Evolutionary conservation across 1,139 yeast genomes (phyloP), one percentile per base, ranked within the genome.

Genomic region (Candida sanyaensis): DNA sequence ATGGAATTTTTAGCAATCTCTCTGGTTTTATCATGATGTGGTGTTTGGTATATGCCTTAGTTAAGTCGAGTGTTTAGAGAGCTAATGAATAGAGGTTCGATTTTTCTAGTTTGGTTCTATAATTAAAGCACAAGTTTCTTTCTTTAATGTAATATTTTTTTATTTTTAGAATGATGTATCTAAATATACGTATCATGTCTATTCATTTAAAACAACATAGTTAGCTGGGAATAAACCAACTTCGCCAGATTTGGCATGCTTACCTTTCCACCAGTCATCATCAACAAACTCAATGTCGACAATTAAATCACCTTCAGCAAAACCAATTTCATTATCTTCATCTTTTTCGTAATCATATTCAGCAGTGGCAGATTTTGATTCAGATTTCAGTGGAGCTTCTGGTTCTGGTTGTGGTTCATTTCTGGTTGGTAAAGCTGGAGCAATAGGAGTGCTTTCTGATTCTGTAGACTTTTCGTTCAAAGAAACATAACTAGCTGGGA

Each of bases 221-320:
- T 88, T 90, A 39, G 96, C 84, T 42, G 99, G 99, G 84, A 93
- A 91, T 49, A 93, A 75, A 48, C 96, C 96, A 54, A 80, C 77
- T 55, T 83, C 87, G 39, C 96, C 97, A 37, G 83, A 68, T 40
- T 57, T 63, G 50, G 82, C 70, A 57, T 84, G 84, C 47, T 65
- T 75, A 43, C 99, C 99, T 50, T 86, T 76, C 98, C 98, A 93
- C 99, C 99, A 93, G 62, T 90, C 97, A 44, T 89, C 96, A 58
- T 91, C 97, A 12, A 88, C 88, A 65, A 89, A 87, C 56, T 90
- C 96, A 53, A 93, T 88, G 52, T 90, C 88, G 21, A 83, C 71
- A 55, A 93, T 90, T 52, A 76, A 59, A 56, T 90, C 98, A 44
- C 95, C 96, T 63, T 89, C 97, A 31, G 73, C 80, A 66, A 89